Evolutionary conservation across 345 rosid species (phyloP), one percentile per base, ranked within the genome.

Genomic region (Salix exigua): DNA sequence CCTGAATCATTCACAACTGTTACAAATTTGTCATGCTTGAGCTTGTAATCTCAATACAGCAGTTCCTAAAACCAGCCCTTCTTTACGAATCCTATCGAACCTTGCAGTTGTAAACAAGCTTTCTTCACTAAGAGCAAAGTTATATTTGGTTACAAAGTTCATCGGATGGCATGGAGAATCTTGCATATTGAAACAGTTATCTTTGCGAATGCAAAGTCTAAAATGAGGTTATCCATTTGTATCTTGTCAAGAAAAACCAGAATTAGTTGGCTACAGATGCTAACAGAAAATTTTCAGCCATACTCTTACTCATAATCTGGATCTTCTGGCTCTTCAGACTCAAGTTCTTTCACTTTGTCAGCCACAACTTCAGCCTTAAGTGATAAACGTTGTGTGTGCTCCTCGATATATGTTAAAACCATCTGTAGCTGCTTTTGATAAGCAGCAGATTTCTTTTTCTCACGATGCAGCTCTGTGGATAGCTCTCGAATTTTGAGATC

Each of bases 391-490:
- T 70, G 85, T 13, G 83, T 80, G 77, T 85, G 85, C 60, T 82
- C 87, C 80, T 85, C 83, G 0, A 85, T 69, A 44, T 37, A 77
- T 69, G 75, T 80, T 55, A 85, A 66, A 37, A 82, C 82, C 50
- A 73, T 75, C 23, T 40, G 69, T 30, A 85, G 65, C 77, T 85
- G 87, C 40, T 77, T 71, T 75, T 77, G 76, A 66, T 80, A 85
- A 77, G 79, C 87, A 63, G 83, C 82, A 1, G 82, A 82, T 80
- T 80, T 85, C 83, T 77, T 85, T 82, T 53, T 85, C 85, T 85
- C 85, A 0, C 79, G 83, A 74, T 85, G 87, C 80, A 82, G 73
- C 83, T 85, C 82, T 0, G 82, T 48, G n/a, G 87, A 80, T 33
- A 80, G 74, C 68, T 80, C 85, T 38, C 80, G 69, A 16, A 85